Conservation (phyloP, 2,329 filamentous ascomycete species). For the Aureobasidium sp. region DNA sequence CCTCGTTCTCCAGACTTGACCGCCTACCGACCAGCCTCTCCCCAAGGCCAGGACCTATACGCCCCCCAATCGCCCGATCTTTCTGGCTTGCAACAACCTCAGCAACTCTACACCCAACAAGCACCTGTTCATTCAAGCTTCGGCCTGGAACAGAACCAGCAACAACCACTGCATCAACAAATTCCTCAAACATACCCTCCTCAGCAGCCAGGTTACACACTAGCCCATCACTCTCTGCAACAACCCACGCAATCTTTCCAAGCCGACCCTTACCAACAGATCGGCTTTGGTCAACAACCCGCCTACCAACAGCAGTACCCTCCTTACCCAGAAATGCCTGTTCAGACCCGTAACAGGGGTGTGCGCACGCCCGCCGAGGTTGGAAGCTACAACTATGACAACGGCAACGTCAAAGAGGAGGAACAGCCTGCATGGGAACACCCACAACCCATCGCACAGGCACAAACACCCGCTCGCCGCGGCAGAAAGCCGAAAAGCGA, state of each 20-base stretch:
- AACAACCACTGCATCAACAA: neutral
- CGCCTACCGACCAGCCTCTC: conserved; percentile 35
- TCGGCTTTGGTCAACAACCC: conserved; percentile 16
- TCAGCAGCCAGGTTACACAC: conserved; percentile 3
- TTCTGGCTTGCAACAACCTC: conserved; percentile 9
- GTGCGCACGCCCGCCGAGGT: conserved; percentile 15
- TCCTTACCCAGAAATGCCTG: conserved; percentile 16
- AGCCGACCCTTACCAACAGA: neutral
- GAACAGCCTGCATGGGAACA: conserved; percentile 19
- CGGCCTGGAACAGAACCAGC: neutral
- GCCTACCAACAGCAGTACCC: conserved; percentile 11
- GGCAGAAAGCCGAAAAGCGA: conserved; percentile 15
- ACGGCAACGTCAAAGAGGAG: conserved; percentile 24
- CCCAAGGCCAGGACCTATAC: conserved; percentile 18
- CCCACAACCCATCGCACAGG: neutral
- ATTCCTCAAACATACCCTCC: conserved; percentile 12
- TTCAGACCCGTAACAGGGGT: conserved; percentile 13
- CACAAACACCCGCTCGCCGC: conserved; percentile 16
- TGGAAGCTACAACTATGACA: conserved; percentile 13
- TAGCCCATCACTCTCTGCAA: conserved; percentile 13
- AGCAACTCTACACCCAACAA: conserved; percentile 3
- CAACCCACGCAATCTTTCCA: neutral
- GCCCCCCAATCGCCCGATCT: conserved; percentile 15
- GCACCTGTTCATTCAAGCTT: neutral
- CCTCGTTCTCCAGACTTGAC: conserved; percentile 41